Percentiles rank a stretch among this genome's conserved stretches.
Conservation (phyloP, 2,329 filamentous ascomycete genomes). For the Ophiocordyceps unilateralis region DNA sequence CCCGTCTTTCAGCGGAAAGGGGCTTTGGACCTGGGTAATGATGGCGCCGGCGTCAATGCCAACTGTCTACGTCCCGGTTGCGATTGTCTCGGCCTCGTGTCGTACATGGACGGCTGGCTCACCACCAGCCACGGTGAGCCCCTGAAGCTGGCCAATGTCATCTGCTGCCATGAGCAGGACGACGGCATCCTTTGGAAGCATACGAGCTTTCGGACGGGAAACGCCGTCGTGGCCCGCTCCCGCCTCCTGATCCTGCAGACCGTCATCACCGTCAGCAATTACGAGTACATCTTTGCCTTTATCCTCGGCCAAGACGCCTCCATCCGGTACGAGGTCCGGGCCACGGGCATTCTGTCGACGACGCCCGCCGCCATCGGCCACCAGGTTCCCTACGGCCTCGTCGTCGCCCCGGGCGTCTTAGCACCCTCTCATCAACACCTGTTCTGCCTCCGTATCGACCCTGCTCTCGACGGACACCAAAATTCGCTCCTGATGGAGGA, state of each 20-base stretch:
- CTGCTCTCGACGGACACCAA: conserved; percentile 44
- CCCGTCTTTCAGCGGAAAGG: conserved; percentile 36
- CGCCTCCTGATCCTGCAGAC: conserved; percentile 41
- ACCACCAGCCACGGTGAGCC: conserved; percentile 11
- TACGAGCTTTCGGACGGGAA: conserved; percentile 37
- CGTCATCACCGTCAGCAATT: conserved; percentile 45
- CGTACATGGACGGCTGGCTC: conserved; percentile 19
- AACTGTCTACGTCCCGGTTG: conserved; percentile 49
- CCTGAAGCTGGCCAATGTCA: conserved; percentile 25
- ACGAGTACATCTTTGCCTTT: conserved; percentile 32
- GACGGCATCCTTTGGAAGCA: conserved; percentile 45
- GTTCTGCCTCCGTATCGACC: conserved; percentile 45
- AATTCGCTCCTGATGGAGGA: conserved; percentile 21
- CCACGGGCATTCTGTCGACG: conserved; percentile 24
- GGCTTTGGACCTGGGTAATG: conserved; percentile 51
- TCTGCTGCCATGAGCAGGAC: conserved; percentile 17
- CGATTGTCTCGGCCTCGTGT: conserved; percentile 48
- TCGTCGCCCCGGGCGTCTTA: conserved; percentile 41
- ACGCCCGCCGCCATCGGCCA: conserved; percentile 36
- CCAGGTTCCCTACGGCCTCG: conserved; percentile 34
- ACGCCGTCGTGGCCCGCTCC: conserved; percentile 35
- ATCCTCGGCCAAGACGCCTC: conserved; percentile 34
- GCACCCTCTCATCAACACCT: conserved; percentile 53
- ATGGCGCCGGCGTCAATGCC: conserved; percentile 42
- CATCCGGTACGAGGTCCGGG: conserved; percentile 13